A percentile compares a stretch with the other conserved stretches of the same genome.
Conservation (phyloP, 305 asterid genomes). For the Nicotiana rustica region DNA sequence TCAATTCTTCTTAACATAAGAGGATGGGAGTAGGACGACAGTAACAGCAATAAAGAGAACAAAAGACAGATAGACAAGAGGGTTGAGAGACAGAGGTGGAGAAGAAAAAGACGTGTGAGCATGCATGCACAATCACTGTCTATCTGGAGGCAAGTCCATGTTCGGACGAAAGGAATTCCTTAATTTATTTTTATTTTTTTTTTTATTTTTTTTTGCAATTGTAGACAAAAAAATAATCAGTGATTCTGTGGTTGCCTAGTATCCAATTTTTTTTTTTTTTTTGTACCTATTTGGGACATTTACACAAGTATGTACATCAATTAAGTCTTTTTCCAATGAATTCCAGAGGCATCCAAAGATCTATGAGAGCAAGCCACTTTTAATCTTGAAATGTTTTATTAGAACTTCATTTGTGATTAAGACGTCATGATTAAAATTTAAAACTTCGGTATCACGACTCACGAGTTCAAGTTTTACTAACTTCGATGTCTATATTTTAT, state of each 20-base stretch:
- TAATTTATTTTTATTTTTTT: not conserved
- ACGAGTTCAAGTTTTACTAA: no score
- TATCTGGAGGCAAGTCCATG: not conserved
- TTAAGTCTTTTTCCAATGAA: not conserved
- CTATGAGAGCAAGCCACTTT: not conserved
- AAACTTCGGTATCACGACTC: no score
- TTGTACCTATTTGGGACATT: not conserved
- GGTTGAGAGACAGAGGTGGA: not conserved
- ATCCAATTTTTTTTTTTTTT: not conserved
- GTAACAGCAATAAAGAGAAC: not conserved
- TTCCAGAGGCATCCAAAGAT: not conserved
- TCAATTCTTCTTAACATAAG: not conserved
- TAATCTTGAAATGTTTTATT: no score
- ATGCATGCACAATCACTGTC: slow-evolving; percentile 47
- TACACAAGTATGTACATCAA: not conserved
- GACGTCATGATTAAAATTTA: no score
- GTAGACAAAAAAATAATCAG: slow-evolving; percentile 9
- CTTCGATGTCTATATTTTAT: no score
- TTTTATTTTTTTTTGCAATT: not conserved
- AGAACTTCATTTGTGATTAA: no score
- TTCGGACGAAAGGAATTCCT: not conserved
- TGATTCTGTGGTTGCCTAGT: not conserved
- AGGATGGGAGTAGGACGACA: not conserved
- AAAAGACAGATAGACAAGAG: not conserved
- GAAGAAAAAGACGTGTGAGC: slow-evolving; percentile 53